Evolutionary conservation across 2,329 filamentous ascomycete genomes (phyloP).

Genomic region (Claviceps quebecensis): DNA sequence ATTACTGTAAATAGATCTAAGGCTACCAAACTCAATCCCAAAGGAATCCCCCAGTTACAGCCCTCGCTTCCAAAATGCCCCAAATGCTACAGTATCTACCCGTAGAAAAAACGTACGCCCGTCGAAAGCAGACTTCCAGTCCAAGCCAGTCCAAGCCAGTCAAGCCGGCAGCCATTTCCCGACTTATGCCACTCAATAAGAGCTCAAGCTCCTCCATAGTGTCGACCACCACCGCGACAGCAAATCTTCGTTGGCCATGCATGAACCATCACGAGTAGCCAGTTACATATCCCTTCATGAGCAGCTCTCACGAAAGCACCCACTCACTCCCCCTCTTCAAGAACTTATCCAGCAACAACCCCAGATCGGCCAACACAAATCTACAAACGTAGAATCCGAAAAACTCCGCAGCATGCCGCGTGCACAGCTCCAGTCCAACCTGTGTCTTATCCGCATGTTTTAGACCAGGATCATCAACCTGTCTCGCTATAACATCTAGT

Average conservation of each 20-base stretch:
- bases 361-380: slow-evolving; percentile 79
- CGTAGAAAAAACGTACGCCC: too few relatives aligned
- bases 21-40: background rate
- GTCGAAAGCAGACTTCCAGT: background rate
- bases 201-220: too few relatives aligned
- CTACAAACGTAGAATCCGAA: slow-evolving; percentile 95
- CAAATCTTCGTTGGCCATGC: too few relatives aligned
- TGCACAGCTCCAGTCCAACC: slow-evolving; percentile 85
- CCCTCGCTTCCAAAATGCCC: background rate
- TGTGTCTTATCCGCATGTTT: slow-evolving; percentile 87
- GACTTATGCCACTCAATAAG: too few relatives aligned
- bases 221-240: too few relatives aligned
- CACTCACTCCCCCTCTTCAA: slow-evolving; percentile 94
- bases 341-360: slow-evolving; percentile 83
- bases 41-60: too few relatives aligned
- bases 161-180: background rate
- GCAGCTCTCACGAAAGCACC: slow-evolving; percentile 35
- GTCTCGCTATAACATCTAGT: slow-evolving; percentile 83
- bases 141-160: background rate
- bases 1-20: background rate
- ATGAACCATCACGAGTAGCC: too few relatives aligned
- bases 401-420: slow-evolving; percentile 88
- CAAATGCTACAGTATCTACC: too few relatives aligned
- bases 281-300: too few relatives aligned
- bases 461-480: slow-evolving; percentile 88